Evolutionary conservation across 2,329 filamentous ascomycete species (phyloP).

Genomic region (Fusarium mundagurra): DNA sequence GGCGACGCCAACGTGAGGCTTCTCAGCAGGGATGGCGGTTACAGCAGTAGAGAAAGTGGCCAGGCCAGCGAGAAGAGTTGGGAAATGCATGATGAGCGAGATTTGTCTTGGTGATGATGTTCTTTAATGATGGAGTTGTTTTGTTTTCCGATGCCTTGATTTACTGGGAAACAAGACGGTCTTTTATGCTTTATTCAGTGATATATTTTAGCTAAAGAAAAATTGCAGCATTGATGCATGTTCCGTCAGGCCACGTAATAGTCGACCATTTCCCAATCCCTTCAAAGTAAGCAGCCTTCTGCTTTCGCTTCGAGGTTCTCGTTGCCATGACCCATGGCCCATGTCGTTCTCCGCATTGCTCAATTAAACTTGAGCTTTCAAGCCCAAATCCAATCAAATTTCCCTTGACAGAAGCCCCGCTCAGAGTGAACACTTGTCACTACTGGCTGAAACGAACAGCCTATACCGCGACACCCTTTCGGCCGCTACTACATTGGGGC

Average conservation of each 20-base stretch:
- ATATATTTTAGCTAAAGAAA: neutral
- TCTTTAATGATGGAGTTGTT: neutral
- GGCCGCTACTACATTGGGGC: neutral
- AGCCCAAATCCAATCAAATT: neutral
- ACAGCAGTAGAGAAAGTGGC: neutral
- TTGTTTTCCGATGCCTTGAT: neutral
- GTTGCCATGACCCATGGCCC: too few species aligned
- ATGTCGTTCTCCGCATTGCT: neutral
- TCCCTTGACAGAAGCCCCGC: neutral
- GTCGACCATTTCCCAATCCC: neutral
- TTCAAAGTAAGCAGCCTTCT: neutral
- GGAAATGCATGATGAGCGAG: constrained; percentile 3
- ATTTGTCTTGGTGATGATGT: neutral
- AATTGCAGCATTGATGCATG: neutral
- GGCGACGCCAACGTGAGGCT: neutral
- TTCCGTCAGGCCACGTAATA: neutral
- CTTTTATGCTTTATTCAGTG: neutral
- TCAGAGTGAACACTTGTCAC: neutral
- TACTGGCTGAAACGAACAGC: neutral
- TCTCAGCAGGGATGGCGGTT: neutral
- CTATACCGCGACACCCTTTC: neutral
- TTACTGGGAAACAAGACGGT: accelerated
- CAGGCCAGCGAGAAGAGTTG: neutral
- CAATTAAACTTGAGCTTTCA: neutral
- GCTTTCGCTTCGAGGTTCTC: neutral